phyloP scores from a whole-genome alignment of 2,329 filamentous ascomycete genomes.

The Aspergillus luchuensis region DNA sequence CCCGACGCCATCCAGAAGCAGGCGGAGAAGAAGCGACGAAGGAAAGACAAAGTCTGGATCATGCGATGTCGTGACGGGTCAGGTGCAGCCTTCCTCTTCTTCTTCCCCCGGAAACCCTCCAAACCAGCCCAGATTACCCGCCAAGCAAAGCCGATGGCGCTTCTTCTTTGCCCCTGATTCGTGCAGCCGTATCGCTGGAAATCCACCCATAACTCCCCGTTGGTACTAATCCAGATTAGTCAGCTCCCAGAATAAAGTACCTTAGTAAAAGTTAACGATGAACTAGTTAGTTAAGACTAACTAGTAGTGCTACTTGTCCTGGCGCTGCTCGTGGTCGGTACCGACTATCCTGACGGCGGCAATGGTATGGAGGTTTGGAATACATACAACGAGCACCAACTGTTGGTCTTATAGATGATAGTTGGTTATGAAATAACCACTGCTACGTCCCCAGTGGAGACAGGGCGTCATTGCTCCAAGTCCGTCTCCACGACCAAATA shows the following conservation, averaged over 20 bases:
- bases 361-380: too few relatives aligned
- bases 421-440: too few relatives aligned
- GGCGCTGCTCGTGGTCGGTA: too few relatives aligned
- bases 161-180: background rate
- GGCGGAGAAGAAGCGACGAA: background rate
- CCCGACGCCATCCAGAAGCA: conserved; percentile 4
- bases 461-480: background rate
- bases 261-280: background rate
- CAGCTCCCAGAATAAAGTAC: background rate
- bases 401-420: too few relatives aligned
- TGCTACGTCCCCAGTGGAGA: background rate
- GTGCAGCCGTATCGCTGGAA: background rate
- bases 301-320: too few relatives aligned
- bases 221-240: background rate
- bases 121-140: background rate
- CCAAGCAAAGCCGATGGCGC: conserved; percentile 1
- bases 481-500: background rate
- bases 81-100: conserved; percentile 7
- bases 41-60: conserved; percentile 10
- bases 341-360: too few relatives aligned
- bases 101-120: background rate
- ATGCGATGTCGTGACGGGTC: conserved; percentile 20
- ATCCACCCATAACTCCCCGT: background rate
- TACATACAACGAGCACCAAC: too few relatives aligned
- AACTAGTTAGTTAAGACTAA: too few relatives aligned